phyloP scores from a whole-genome alignment of 139 green algal species.

The Coccomyxa sp. region DNA sequence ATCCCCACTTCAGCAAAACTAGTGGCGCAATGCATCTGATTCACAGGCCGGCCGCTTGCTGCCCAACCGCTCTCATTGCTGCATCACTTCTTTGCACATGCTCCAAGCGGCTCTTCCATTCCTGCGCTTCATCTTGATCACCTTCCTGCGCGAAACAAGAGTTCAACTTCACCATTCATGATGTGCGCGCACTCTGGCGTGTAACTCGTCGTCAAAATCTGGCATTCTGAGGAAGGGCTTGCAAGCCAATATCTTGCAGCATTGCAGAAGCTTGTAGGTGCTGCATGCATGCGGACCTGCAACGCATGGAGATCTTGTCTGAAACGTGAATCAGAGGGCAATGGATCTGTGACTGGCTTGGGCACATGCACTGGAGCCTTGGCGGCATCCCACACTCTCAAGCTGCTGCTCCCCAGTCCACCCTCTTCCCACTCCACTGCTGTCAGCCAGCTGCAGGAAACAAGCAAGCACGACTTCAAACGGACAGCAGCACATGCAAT shows the following conservation, averaged over 20 bases:
- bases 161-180: too few relatives aligned
- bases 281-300: not conserved
- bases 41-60: not conserved
- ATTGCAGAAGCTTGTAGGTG: not conserved
- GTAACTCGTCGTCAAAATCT: not conserved
- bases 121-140: conserved; percentile 27
- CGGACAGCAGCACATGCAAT: not conserved
- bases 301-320: conserved; percentile 32
- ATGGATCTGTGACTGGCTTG: not conserved
- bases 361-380: conserved; percentile 12
- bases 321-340: conserved; percentile 40
- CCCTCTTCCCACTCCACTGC: conserved; percentile 50
- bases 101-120: conserved; percentile 52
- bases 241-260: not conserved
- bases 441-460: conserved; percentile 39
- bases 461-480: conserved; percentile 16
- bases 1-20: too few relatives aligned
- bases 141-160: conserved; percentile 7
- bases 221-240: not conserved
- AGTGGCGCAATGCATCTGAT: too few relatives aligned
- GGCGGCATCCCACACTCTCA: conserved; percentile 20
- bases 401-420: not conserved
- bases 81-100: conserved; percentile 31
- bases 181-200: too few relatives aligned
- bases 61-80: not conserved